phyloP scores from a whole-genome alignment of 768 basidiomycete species.

The Kwoniella dejecticola region DNA sequence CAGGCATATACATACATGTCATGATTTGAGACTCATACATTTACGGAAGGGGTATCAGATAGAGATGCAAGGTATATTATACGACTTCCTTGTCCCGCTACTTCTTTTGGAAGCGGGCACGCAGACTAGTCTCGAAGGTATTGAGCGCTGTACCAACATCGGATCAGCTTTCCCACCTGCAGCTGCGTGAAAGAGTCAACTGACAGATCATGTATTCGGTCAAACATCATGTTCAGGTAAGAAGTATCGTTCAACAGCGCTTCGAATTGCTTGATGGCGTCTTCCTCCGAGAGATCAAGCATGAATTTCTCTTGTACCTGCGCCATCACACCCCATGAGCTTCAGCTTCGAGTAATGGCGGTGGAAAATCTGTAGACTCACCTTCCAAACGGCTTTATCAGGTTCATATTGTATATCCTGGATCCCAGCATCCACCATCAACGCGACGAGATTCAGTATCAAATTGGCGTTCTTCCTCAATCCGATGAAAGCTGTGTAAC shows the following conservation, averaged over 20 bases:
- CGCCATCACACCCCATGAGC: slow-evolving; percentile 37
- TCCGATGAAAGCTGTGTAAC: slow-evolving; percentile 96
- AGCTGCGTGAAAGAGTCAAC: slow-evolving; percentile 4
- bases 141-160: slow-evolving; percentile 33
- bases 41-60: not conserved
- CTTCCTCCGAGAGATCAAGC: slow-evolving; percentile 89
- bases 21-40: not conserved
- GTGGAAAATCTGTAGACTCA: slow-evolving; percentile 48
- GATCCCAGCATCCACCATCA: slow-evolving; percentile 98
- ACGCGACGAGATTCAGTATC: slow-evolving; percentile 89
- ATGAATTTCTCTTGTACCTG: slow-evolving; percentile 97
- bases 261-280: slow-evolving; percentile 97
- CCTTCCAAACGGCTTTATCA: slow-evolving; percentile 60
- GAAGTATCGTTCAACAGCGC: slow-evolving; percentile 89
- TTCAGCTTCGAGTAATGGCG: not conserved
- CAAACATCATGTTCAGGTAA: slow-evolving; percentile 87
- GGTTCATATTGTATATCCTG: slow-evolving; percentile 84
- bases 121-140: slow-evolving; percentile 48
- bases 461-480: slow-evolving; percentile 96
- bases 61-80: slow-evolving; percentile 21
- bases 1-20: not conserved
- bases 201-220: slow-evolving; percentile 72
- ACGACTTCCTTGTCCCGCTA: too few relatives aligned
- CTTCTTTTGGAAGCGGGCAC: too few relatives aligned
- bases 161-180: not conserved